Evolutionary conservation across 2,329 filamentous ascomycete genomes (phyloP).

Genomic region (Clarireedia monteithiana): DNA sequence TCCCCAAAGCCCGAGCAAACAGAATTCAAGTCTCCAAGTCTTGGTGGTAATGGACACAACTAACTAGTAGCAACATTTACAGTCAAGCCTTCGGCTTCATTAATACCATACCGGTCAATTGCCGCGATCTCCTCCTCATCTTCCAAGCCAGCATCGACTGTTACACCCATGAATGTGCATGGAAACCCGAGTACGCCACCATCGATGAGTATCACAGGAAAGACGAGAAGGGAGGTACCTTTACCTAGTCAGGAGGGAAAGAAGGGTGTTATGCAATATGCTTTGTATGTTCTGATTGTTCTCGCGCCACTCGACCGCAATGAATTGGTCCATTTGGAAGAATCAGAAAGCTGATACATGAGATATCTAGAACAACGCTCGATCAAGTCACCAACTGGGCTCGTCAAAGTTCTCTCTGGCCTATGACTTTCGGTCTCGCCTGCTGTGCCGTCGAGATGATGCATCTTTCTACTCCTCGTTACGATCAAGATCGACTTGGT

Average conservation of each 20-base stretch:
- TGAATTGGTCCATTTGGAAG: not conserved
- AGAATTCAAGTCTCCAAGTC: constrained; percentile 13
- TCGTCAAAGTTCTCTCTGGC: constrained; percentile 78
- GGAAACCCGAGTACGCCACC: constrained; percentile 45
- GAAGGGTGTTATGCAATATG: constrained; percentile 78
- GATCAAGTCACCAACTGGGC: constrained; percentile 80
- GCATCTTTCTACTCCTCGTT: constrained; percentile 79
- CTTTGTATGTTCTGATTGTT: constrained; percentile 56
- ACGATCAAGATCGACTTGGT: constrained; percentile 81
- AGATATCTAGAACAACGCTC: constrained; percentile 55
- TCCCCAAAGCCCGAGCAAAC: not conserved
- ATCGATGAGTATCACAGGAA: constrained; percentile 40
- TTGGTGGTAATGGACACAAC: constrained; percentile 1
- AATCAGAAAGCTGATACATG: not conserved
- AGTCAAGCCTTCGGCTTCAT: constrained; percentile 59
- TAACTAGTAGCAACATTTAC: constrained; percentile 10
- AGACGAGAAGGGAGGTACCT: constrained; percentile 60
- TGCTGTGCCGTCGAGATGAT: constrained; percentile 93
- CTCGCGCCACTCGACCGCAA: not conserved
- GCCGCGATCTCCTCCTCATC: constrained; percentile 59
- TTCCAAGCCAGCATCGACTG: constrained; percentile 53
- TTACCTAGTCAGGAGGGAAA: constrained; percentile 71
- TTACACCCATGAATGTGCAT: constrained; percentile 45
- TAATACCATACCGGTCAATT: constrained; percentile 56
- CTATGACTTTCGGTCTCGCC: constrained; percentile 80